Evolutionary conservation across 371 early-diverging fungal genomes (phyloP), one percentile per base, ranked within the genome.

Genomic region (Rhizopus delemar): DNA sequence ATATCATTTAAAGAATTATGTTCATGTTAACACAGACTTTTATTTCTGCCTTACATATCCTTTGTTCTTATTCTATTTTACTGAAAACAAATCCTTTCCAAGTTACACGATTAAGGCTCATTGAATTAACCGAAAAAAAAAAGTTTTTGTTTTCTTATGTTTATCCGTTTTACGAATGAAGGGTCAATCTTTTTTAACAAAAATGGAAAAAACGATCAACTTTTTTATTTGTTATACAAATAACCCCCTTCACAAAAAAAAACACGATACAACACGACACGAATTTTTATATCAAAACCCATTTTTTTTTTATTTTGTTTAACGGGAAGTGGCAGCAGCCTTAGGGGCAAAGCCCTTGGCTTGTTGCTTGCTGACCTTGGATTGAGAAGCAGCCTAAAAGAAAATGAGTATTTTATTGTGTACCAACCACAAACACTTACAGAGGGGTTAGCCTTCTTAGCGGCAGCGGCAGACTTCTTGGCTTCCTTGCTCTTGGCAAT

Each of bases 271-370:
- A 22, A 22, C 22, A 22, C 22, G 22, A 22, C 22, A 22, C 22
- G 22, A 22, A 22, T 22, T 22, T 22, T 22, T 22, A 22, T 22
- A 22, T 22, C 22, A 22, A 22, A 22, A 22, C 22, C 22, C 2
- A 22, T 22, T 22, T 22, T 22, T 22, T 22, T 22, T 22, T 39
- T 7, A 9, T 39, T 43, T 43, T 43, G n/a, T 66, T 93, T 92
- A 95, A 63, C 95, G 93, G 77, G 90, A 90, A 73, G 86, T 93
- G 75, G 91, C 90, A 74, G 87, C 82, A 68, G 91, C 91, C 86
- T 93, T 90, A 67, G 86, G 81, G 59, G 86, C 84, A 71, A 90
- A 89, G 64, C 94, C 94, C 85, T 91, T 91, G 61, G 88, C 86
- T 67, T 85, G 88, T 84, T 90, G 90, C 89, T 95, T 95, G 83